These are phyloP conservation scores for Conidiobolus incongruus DNA, from an alignment of 371 early-diverging fungal species.

Conservation along the genomic window DNA sequence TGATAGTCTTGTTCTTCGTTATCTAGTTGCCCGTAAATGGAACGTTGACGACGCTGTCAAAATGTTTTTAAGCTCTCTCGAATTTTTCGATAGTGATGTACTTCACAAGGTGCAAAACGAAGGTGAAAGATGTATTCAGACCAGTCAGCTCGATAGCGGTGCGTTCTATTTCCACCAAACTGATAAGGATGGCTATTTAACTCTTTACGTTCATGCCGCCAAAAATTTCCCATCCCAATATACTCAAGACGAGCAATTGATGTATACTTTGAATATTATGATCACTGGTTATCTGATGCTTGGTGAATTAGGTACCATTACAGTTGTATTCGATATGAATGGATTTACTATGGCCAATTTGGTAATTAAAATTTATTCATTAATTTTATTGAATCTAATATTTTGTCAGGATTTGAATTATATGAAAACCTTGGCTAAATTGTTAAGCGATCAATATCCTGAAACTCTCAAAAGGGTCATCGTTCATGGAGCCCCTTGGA, in stretches of 20 bases:
- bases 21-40: slow-evolving; percentile 59
- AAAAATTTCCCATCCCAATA: slow-evolving; percentile 14
- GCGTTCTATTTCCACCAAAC: slow-evolving; percentile 29
- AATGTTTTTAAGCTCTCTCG: slow-evolving; percentile 34
- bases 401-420: no score
- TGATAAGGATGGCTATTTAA: slow-evolving; percentile 26
- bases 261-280: slow-evolving; percentile 51
- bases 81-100: slow-evolving; percentile 34
- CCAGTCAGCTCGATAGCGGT: slow-evolving; percentile 21
- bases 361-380: slow-evolving; percentile 5
- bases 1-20: slow-evolving; percentile 35
- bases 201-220: slow-evolving; percentile 26
- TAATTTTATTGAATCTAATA: not conserved
- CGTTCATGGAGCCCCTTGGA: slow-evolving; percentile 73
- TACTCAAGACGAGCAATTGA: slow-evolving; percentile 23
- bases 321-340: slow-evolving; percentile 59
- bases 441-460: slow-evolving; percentile 37
- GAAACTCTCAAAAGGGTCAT: slow-evolving; percentile 53
- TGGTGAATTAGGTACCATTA: slow-evolving; percentile 40
- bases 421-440: no score
- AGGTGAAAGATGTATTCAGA: slow-evolving; percentile 23
- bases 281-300: slow-evolving; percentile 50
- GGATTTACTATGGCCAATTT: slow-evolving; percentile 58
- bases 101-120: slow-evolving; percentile 23
- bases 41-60: slow-evolving; percentile 30